These are phyloP conservation scores for Septoria petroselini DNA, from an alignment of 2,329 filamentous ascomycete species.

Conservation along the genomic window DNA sequence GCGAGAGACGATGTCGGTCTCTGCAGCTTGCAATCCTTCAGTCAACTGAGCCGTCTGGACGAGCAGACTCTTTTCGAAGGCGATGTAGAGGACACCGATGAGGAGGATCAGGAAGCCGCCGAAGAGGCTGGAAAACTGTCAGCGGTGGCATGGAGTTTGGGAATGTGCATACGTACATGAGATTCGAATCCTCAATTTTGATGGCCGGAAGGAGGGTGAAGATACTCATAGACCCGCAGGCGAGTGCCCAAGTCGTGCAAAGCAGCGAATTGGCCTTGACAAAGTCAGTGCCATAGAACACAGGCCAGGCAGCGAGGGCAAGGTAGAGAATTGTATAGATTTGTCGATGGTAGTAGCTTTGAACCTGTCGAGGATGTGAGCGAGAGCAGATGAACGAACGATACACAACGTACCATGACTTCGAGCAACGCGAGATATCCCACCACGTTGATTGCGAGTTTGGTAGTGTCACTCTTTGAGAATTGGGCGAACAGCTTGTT, in stretches of 20 bases:
- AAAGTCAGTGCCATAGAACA: conserved; percentile 70
- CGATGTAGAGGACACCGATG: conserved; percentile 72
- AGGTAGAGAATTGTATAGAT: conserved; percentile 80
- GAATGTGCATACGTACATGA: conserved; percentile 59
- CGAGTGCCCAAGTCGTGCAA: conserved; percentile 67
- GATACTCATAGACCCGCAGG: conserved; percentile 78
- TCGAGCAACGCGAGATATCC: conserved; percentile 73
- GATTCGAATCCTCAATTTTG: conserved; percentile 72
- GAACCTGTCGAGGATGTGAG: conserved; percentile 56
- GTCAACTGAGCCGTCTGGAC: conserved; percentile 41
- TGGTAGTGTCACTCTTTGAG: conserved; percentile 56
- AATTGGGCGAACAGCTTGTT: conserved; percentile 66
- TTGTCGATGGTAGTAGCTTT: conserved; percentile 88
- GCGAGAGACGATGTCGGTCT: conserved; percentile 52
- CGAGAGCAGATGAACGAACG: not conserved
- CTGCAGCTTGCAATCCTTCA: conserved; percentile 31
- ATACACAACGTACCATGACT: conserved; percentile 57
- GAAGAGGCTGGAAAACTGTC: conserved; percentile 53
- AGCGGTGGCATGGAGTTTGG: not conserved
- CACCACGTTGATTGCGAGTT: conserved; percentile 61
- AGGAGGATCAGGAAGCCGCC: conserved; percentile 76
- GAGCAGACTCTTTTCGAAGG: conserved; percentile 68
- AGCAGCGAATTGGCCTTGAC: conserved; percentile 63
- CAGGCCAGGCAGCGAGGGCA: conserved; percentile 73
- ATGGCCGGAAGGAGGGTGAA: conserved; percentile 87